These are phyloP conservation scores for Urtica urens DNA, from an alignment of 306 rosid genomes.

Conservation along the genomic window DNA sequence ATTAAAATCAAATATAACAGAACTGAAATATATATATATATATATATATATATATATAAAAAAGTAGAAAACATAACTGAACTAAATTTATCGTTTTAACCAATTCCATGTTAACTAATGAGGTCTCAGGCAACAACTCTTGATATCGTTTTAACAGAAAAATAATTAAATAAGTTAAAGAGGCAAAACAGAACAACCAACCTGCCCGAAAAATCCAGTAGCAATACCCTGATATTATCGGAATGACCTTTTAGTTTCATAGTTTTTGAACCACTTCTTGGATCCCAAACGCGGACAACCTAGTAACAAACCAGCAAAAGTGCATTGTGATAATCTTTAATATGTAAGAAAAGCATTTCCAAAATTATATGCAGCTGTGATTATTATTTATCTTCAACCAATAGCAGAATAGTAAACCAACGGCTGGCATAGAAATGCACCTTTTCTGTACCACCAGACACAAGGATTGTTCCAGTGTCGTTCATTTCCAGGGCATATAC, in stretches of 20 bases:
- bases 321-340: background rate
- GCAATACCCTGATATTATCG: conserved; percentile 87
- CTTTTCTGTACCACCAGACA: conserved; percentile 99
- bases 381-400: too few relatives aligned
- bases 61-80: too few relatives aligned
- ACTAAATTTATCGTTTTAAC: too few relatives aligned
- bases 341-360: conserved; percentile 7
- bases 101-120: too few relatives aligned
- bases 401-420: too few relatives aligned
- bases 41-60: too few relatives aligned
- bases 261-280: conserved; percentile 90
- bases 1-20: too few relatives aligned
- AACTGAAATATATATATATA: too few relatives aligned
- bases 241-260: conserved; percentile 92
- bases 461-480: conserved; percentile 82
- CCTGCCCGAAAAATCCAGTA: conserved; percentile 95
- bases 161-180: too few relatives aligned
- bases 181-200: conserved; percentile 20
- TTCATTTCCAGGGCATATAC: conserved; percentile 96
- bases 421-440: conserved; percentile 30
- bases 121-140: too few relatives aligned
- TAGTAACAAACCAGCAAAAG: conserved; percentile 17
- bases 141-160: too few relatives aligned
- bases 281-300: conserved; percentile 99
- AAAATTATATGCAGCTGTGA: too few relatives aligned